Conservation (phyloP, 306 rosid species). For the Prunus mongolica region DNA sequence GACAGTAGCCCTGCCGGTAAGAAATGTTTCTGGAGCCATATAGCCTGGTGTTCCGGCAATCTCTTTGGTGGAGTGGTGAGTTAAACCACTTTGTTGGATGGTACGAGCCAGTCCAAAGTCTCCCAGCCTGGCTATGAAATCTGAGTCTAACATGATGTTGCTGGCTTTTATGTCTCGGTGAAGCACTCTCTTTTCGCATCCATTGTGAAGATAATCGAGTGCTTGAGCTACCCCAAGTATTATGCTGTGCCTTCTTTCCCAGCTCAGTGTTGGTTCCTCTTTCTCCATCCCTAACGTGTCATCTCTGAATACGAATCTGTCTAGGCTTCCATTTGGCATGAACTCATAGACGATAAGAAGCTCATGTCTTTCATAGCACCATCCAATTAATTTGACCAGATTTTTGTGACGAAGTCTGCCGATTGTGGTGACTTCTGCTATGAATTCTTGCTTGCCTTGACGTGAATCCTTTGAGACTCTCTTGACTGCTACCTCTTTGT, state of each 20-base stretch:
- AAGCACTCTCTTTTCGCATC: conserved; percentile 60
- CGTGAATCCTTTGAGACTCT: conserved; percentile 55
- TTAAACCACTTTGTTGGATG: conserved; percentile 41
- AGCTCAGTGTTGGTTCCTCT: conserved; percentile 25
- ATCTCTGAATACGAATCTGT: conserved; percentile 45
- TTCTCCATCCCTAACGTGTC: conserved; percentile 12
- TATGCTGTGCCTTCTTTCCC: conserved; percentile 47
- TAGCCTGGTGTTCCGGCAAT: conserved; percentile 84
- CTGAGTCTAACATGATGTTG: conserved; percentile 69
- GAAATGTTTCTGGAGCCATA: conserved; percentile 82
- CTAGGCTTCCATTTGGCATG: conserved; percentile 79
- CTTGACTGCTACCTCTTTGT: conserved; percentile 67
- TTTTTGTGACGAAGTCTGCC: conserved; percentile 74
- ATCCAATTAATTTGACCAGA: conserved; percentile 68
- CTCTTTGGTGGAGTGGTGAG: conserved; percentile 68
- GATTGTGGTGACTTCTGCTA: conserved; percentile 78
- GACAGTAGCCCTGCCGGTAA: conserved; percentile 54
- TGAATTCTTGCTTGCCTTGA: conserved; percentile 80
- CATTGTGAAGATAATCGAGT: conserved; percentile 68
- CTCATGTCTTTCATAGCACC: conserved; percentile 75
- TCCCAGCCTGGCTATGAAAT: conserved; percentile 54
- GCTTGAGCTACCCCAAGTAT: conserved; percentile 68
- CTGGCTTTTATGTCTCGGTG: conserved; percentile 78
- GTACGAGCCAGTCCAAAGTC: conserved; percentile 77
- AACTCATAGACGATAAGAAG: conserved; percentile 78